Conservation (phyloP, 108 stramenopile genomes). For the Cyclostephanos tholiformis region DNA sequence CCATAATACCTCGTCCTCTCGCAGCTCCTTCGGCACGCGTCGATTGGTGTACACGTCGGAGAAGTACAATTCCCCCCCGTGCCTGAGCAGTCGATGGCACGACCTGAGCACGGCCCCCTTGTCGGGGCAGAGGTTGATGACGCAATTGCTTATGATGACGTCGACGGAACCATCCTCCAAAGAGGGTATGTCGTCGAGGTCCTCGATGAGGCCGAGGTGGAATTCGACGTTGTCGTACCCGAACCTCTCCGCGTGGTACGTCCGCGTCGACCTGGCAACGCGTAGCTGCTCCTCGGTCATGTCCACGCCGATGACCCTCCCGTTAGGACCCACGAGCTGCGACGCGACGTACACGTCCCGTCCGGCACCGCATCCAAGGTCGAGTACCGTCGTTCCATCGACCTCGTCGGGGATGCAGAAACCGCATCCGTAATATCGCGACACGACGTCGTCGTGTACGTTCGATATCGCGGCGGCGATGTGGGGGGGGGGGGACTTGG, state of each 20-base stretch:
- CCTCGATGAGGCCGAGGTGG: slow-evolving; percentile 89
- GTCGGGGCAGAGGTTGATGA: slow-evolving; percentile 96
- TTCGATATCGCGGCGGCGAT: slow-evolving; percentile 79
- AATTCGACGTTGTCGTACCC: slow-evolving; percentile 92
- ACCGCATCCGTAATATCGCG: slow-evolving; percentile 97
- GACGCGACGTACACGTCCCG: slow-evolving; percentile 94
- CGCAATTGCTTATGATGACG: slow-evolving; percentile 97
- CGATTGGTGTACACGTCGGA: slow-evolving; percentile 95
- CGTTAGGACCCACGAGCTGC: slow-evolving; percentile 87
- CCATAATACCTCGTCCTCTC: slow-evolving; percentile 86
- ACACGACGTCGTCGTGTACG: slow-evolving; percentile 77
- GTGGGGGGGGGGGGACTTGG: slow-evolving; percentile 69
- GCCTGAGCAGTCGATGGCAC: slow-evolving; percentile 83
- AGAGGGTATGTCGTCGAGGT: slow-evolving; percentile 69
- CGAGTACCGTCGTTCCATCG: slow-evolving; percentile 83
- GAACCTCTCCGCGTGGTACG: slow-evolving; percentile 87
- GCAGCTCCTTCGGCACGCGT: slow-evolving; percentile 81
- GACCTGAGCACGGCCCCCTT: slow-evolving; percentile 93
- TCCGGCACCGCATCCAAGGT: slow-evolving; percentile 95
- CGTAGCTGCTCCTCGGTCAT: slow-evolving; percentile 96
- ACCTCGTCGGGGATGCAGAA: slow-evolving; percentile 90
- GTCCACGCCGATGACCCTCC: slow-evolving; percentile 95
- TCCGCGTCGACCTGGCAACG: slow-evolving; percentile 77
- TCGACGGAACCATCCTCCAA: slow-evolving; percentile 85
- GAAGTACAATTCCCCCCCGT: slow-evolving; percentile 96